These are phyloP conservation scores for Hyaloscypha finlandica DNA, from an alignment of 495 filamentous ascomycete species.

Conservation along the genomic window DNA sequence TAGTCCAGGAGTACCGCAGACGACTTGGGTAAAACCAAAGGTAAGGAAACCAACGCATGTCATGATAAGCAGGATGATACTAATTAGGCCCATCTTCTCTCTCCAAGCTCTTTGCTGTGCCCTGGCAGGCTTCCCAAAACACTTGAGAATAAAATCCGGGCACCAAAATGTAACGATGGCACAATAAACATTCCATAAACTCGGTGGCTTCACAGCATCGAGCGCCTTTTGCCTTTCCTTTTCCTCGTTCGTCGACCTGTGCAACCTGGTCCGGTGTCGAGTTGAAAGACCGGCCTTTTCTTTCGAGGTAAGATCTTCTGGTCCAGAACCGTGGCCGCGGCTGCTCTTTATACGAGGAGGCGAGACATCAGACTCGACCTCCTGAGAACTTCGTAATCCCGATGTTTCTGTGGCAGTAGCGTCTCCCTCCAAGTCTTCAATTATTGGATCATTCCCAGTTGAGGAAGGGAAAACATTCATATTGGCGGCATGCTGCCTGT, in stretches of 20 bases:
- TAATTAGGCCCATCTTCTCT: constrained; percentile 97
- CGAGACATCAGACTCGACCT: constrained; percentile 39
- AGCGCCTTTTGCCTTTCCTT: constrained; percentile 58
- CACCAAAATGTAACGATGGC: constrained; percentile 92
- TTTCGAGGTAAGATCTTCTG: constrained; percentile 28
- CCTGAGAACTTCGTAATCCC: constrained; percentile 27
- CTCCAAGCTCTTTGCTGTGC: constrained; percentile 93
- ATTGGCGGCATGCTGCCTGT: constrained; percentile 85
- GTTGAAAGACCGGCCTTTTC: constrained; percentile 23
- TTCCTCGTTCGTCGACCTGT: constrained; percentile 57
- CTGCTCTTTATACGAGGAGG: constrained; percentile 48
- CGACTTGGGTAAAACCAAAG: constrained; percentile 89
- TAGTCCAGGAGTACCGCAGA: constrained; percentile 69
- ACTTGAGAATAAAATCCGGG: constrained; percentile 79
- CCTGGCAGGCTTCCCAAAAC: constrained; percentile 85
- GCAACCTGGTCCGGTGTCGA: constrained; percentile 40
- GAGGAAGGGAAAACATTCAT: constrained; percentile 87
- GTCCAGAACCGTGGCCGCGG: constrained; percentile 33
- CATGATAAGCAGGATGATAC: constrained; percentile 86
- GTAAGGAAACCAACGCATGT: constrained; percentile 93
- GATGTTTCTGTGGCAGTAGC: constrained; percentile 28
- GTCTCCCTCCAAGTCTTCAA: constrained; percentile 63
- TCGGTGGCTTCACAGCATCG: constrained; percentile 73
- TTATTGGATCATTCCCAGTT: constrained; percentile 86
- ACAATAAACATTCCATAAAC: constrained; percentile 95